Evolutionary conservation across 2,329 filamentous ascomycete species (phyloP).

Genomic region (Cercospora sp.): DNA sequence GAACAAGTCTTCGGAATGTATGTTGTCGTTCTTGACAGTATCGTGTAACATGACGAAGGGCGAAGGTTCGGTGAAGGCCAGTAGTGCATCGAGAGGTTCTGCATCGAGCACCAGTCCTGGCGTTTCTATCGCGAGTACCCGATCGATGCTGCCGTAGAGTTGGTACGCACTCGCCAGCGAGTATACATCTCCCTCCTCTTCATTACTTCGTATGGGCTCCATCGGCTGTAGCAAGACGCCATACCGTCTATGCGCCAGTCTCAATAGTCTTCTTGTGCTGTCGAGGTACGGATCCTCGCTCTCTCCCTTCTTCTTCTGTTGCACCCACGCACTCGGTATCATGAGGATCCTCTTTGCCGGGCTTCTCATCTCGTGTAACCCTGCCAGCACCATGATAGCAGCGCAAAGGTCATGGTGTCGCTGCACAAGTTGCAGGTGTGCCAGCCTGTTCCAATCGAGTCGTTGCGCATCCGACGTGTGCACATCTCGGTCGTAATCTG

Average conservation of each 20-base stretch:
- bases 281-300: constrained; percentile 45
- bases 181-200: constrained; percentile 36
- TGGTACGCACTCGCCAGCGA: constrained; percentile 49
- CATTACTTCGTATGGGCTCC: constrained; percentile 39
- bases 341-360: constrained; percentile 48
- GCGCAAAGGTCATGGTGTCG: constrained; percentile 51
- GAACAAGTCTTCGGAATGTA: constrained; percentile 39
- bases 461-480: constrained; percentile 23
- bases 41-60: constrained; percentile 37
- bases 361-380: constrained; percentile 47
- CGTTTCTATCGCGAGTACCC: constrained; percentile 47
- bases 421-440: constrained; percentile 50
- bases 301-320: constrained; percentile 36
- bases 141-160: constrained; percentile 46
- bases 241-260: constrained; percentile 49
- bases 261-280: constrained; percentile 47
- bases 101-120: constrained; percentile 50
- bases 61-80: constrained; percentile 36
- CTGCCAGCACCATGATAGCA: constrained; percentile 52
- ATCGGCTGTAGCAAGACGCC: constrained; percentile 48
- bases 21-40: constrained; percentile 29
- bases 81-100: constrained; percentile 45
- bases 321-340: constrained; percentile 45
- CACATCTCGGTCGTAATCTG: constrained; percentile 31
- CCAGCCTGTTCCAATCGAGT: constrained; percentile 49